A percentile compares a stretch with the other conserved stretches of the same genome.
phyloP scores from a whole-genome alignment of 495 filamentous ascomycete genomes.

The Penicillium odoratum region DNA sequence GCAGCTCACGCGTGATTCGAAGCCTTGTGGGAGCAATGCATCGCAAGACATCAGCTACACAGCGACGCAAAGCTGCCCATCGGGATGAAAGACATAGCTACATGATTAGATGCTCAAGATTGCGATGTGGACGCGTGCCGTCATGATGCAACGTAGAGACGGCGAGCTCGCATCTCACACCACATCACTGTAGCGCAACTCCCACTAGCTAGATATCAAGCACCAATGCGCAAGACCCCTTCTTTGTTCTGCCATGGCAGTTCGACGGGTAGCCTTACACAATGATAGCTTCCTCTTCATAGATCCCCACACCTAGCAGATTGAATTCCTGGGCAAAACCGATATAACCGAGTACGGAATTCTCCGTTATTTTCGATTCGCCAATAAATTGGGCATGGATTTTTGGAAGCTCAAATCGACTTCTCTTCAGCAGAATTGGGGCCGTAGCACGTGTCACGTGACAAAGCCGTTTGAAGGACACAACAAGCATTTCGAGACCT shows the following conservation, averaged over 20 bases:
- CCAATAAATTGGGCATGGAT: slow-evolving; percentile 4
- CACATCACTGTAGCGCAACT: not conserved
- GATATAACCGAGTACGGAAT: not conserved
- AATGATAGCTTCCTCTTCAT: not conserved
- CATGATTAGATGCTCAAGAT: too few species aligned
- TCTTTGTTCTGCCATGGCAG: slow-evolving; percentile 6
- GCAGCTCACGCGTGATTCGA: too few species aligned
- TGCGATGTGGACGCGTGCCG: not conserved
- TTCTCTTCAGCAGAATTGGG: not conserved
- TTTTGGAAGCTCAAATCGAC: slow-evolving; percentile 6
- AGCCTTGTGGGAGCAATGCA: not conserved
- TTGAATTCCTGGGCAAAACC: slow-evolving; percentile 1
- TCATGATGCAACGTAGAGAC: slow-evolving; percentile 2
- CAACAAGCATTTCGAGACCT: not conserved
- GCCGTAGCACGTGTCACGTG: not conserved
- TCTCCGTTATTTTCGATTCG: slow-evolving; percentile 2
- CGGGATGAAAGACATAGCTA: not conserved
- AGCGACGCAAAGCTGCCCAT: not conserved
- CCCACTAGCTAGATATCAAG: slow-evolving; percentile 1
- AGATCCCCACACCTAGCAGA: slow-evolving; percentile 1
- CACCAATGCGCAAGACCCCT: not conserved
- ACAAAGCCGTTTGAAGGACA: too few species aligned
- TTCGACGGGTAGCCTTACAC: slow-evolving; percentile 3
- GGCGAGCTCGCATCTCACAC: slow-evolving; percentile 3
- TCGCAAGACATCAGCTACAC: too few species aligned